Conservation (phyloP, 2,329 filamentous ascomycete genomes). For the Cercospora sp. region DNA sequence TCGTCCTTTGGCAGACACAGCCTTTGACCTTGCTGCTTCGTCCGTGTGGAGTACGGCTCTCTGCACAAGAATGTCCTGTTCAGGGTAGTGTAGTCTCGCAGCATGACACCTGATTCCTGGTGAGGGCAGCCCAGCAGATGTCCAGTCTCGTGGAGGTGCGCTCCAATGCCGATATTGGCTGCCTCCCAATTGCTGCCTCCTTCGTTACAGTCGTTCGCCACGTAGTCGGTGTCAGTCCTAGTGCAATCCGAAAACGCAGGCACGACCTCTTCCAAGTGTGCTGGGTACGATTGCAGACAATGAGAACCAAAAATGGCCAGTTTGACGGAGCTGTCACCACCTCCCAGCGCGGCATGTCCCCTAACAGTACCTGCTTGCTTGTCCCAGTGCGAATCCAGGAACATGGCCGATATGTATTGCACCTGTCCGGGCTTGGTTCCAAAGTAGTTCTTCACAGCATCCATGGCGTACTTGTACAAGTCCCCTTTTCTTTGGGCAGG, state of each 20-base stretch:
- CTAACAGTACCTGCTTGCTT: slow-evolving; percentile 66
- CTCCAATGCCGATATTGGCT: slow-evolving; percentile 91
- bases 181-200: slow-evolving; percentile 91
- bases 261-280: slow-evolving; percentile 84
- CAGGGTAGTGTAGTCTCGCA: slow-evolving; percentile 79
- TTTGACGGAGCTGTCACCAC: slow-evolving; percentile 69
- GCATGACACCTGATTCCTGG: slow-evolving; percentile 89
- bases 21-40: slow-evolving; percentile 74
- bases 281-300: slow-evolving; percentile 85
- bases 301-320: slow-evolving; percentile 92
- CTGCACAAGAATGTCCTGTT: slow-evolving; percentile 79
- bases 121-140: slow-evolving; percentile 89
- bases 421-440: slow-evolving; percentile 72
- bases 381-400: slow-evolving; percentile 90
- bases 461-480: slow-evolving; percentile 72
- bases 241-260: slow-evolving; percentile 89
- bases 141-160: slow-evolving; percentile 86
- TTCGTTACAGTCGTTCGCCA: slow-evolving; percentile 84
- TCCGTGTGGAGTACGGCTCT: slow-evolving; percentile 84
- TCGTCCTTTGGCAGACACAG: slow-evolving; percentile 75
- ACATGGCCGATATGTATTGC: slow-evolving; percentile 81
- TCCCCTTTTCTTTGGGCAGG: slow-evolving; percentile 69
- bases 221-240: slow-evolving; percentile 73
- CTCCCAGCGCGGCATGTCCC: slow-evolving; percentile 83
- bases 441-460: slow-evolving; percentile 78